Conservation (phyloP, 106 monocot species). For the Hemerocallis citrina region DNA sequence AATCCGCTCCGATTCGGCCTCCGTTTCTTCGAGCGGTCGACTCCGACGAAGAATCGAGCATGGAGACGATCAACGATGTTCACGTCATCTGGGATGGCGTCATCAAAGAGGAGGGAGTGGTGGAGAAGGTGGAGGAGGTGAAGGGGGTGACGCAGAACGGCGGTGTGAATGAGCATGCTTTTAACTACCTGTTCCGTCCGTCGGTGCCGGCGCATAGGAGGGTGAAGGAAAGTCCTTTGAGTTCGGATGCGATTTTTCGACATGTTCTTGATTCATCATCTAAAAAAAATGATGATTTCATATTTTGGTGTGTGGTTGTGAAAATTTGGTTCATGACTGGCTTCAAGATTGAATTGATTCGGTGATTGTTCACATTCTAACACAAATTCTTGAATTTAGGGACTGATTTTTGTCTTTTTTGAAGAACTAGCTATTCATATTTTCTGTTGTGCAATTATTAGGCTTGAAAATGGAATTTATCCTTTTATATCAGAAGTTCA, state of each 20-base stretch:
- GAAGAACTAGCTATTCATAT: no score
- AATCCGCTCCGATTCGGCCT: constrained; percentile 1
- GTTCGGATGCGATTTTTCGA: constrained; percentile 78
- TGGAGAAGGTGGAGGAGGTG: background rate
- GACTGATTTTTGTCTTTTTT: no score
- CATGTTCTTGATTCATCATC: constrained; percentile 55
- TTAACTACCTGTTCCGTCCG: constrained; percentile 40
- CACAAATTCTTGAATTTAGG: no score
- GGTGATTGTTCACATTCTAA: no score
- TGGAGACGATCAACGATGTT: constrained; percentile 26
- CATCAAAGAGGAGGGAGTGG: background rate
- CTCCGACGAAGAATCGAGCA: constrained; percentile 13
- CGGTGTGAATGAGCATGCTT: background rate
- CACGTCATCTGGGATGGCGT: constrained; percentile 5
- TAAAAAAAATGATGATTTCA: no score
- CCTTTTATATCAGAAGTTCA: no score
- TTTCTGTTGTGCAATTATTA: no score
- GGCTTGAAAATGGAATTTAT: no score
- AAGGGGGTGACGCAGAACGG: no score
- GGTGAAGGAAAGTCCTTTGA: constrained; percentile 88
- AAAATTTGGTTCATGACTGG: no score
- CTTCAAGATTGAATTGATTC: no score
- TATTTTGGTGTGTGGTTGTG: no score
- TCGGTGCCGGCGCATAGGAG: constrained; percentile 74
- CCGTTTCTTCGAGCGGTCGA: constrained; percentile 5